Base-by-base conservation (phyloP, 805 yeast genomes). In the Starmerella gropengiesseri region DNA sequence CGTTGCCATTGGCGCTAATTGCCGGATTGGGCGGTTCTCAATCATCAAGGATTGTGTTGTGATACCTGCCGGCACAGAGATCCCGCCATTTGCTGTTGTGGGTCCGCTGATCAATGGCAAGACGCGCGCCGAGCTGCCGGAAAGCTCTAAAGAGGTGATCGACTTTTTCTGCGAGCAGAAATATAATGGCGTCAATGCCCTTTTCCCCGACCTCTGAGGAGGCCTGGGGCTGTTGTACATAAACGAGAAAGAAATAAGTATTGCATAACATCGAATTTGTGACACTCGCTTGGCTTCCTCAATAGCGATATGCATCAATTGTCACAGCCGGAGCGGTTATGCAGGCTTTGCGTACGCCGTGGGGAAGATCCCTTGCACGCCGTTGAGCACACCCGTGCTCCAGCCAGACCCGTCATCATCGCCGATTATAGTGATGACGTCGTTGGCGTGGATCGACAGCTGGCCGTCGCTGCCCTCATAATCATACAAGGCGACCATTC, bases 371-470 rank as follows among this genome's bases (percentile, higher is more conserved):
- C 94, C 94, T 16, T 63, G 65, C 7, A 48, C 50, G 0, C 89
- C 91, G 49, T 75, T 66, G 6, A 80, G 46, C 57, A 82, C 89
- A 11, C 96, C 97, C 52, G 78, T 81, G 2, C 96, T 87, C 99
- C 99, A 91, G 0, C 98, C 98, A 30, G 72, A 71, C 8, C 85
- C 87, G 40, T 79, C 81, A 39, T 77, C 83, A 22, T 71, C 77
- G 31, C 65, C 68, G 1, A 81, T 55, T 11, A 91, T 70, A 9
- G 71, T 69, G 16, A 91, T 73, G 42, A 67, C 68, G 48, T 89
- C 96, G 2, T 95, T 95, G 0, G 72, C 78, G 7, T 51, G 54
- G 17, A 91, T 74, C 17, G 73, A 69, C 45, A 91, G 60, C 61
- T 91, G 98, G 54, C 82, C 89, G 20, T 73, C 79, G 11, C 84